Conservation (phyloP, 2,329 filamentous ascomycete species). For the Fusarium austroafricanum region DNA sequence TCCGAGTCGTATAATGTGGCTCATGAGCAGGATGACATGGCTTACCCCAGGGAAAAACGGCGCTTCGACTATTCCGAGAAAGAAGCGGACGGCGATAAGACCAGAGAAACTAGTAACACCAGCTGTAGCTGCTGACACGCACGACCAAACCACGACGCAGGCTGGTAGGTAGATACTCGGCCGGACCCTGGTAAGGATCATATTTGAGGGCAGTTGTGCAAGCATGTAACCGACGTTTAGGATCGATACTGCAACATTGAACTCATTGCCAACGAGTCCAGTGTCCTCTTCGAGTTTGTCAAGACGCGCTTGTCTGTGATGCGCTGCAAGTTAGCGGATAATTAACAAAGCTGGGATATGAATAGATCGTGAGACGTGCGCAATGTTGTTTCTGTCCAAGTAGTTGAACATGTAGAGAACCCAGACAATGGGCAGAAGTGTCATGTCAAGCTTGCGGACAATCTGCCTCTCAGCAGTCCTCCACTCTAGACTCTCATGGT, state of each 20-base stretch:
- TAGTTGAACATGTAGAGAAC: conserved; percentile 45
- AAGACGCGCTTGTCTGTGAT: conserved; percentile 42
- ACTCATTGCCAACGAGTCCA: conserved; percentile 36
- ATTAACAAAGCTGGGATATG: neutral
- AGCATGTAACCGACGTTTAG: conserved; percentile 36
- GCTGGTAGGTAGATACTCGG: conserved; percentile 9
- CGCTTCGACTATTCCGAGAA: conserved; percentile 5
- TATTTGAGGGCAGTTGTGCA: conserved; percentile 54
- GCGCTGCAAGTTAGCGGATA: too few relatives aligned
- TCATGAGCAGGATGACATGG: neutral
- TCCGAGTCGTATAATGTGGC: too few relatives aligned
- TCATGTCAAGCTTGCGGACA: conserved; percentile 44
- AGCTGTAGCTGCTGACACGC: conserved; percentile 36
- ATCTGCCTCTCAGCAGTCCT: conserved; percentile 23
- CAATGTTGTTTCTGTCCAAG: conserved; percentile 41
- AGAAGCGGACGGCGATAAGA: conserved; percentile 1
- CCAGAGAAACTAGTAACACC: neutral
- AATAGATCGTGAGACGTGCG: conserved; percentile 20
- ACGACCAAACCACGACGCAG: conserved; percentile 32
- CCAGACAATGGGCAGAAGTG: conserved; percentile 43
- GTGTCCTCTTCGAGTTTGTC: conserved; percentile 41
- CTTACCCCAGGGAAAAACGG: conserved; percentile 2
- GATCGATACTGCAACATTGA: conserved; percentile 44
- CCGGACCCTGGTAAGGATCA: conserved; percentile 41
- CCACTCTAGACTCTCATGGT: neutral